A percentile compares a stretch with the other conserved stretches of the same genome.
These are phyloP conservation scores for Trichoderma sp. DNA, from an alignment of 2,329 filamentous ascomycete genomes.

Conservation along the genomic window DNA sequence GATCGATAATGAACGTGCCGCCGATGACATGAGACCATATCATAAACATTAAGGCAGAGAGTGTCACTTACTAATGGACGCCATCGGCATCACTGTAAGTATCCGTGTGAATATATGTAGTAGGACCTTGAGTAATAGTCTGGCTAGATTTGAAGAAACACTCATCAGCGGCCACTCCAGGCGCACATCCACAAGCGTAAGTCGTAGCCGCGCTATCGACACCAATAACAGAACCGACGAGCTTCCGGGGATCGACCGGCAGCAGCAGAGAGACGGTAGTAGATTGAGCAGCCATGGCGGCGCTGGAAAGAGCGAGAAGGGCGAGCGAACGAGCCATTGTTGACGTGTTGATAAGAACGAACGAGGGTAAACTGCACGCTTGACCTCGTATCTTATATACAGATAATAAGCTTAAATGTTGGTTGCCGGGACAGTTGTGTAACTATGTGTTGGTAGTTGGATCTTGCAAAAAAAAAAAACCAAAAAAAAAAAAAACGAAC, in stretches of 20 bases:
- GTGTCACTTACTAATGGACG: background rate
- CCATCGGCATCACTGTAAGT: background rate
- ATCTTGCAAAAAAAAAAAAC: background rate
- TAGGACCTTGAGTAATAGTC: conserved; percentile 33
- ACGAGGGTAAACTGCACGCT: background rate
- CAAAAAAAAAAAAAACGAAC: background rate
- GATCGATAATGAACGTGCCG: background rate
- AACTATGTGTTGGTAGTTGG: background rate
- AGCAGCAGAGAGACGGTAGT: conserved; percentile 33
- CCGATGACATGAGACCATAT: background rate
- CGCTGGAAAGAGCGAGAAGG: conserved; percentile 30
- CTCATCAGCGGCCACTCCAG: background rate
- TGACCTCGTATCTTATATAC: background rate
- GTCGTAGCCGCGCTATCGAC: conserved; percentile 32
- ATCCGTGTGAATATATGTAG: conserved; percentile 27
- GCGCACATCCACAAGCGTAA: conserved; percentile 31
- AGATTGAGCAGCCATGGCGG: conserved; percentile 32
- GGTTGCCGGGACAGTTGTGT: background rate
- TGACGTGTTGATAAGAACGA: background rate
- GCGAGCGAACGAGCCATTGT: conserved; percentile 28
- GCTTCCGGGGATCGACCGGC: conserved; percentile 27
- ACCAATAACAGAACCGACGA: conserved; percentile 24
- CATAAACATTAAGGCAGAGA: background rate
- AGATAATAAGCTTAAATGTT: background rate
- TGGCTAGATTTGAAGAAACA: conserved; percentile 7